A percentile compares a stretch with the other conserved stretches of the same genome.
Conservation (phyloP, 805 yeast species). For the Candida piceae region DNA sequence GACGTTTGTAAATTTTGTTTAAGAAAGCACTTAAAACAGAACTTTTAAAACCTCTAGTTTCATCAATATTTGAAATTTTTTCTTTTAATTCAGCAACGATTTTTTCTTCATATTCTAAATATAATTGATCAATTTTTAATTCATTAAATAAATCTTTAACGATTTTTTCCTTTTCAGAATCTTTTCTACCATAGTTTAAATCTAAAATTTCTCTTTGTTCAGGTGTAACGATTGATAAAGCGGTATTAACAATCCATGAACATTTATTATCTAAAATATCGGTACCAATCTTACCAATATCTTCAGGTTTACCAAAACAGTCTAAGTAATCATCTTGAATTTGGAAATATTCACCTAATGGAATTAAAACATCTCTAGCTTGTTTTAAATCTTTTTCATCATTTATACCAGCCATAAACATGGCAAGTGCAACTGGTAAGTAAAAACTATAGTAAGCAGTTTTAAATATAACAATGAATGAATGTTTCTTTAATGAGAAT, state of each 20-base stretch:
- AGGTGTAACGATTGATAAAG: constrained; percentile 68
- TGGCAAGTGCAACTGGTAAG: constrained; percentile 94
- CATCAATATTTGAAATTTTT: constrained; percentile 73
- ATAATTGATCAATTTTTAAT: constrained; percentile 63
- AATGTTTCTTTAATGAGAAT: constrained; percentile 84
- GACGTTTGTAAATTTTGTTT: constrained; percentile 89
- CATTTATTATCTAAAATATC: constrained; percentile 98
- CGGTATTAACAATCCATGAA: constrained; percentile 95
- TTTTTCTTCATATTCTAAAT: constrained; percentile 78
- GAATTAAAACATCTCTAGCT: constrained; percentile 81
- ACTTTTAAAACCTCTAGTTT: constrained; percentile 86
- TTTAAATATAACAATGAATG: constrained; percentile 92
- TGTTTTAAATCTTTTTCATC: constrained; percentile 75
- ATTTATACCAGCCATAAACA: constrained; percentile 82
- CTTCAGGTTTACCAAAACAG: constrained; percentile 95
- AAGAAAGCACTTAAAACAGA: constrained; percentile 83
- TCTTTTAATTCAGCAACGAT: constrained; percentile 58
- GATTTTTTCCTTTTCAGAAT: constrained; percentile 56
- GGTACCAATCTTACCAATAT: constrained; percentile 97
- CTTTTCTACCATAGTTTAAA: constrained; percentile 84
- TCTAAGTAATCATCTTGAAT: constrained; percentile 97
- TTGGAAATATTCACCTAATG: constrained; percentile 97
- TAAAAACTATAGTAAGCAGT: constrained; percentile 97
- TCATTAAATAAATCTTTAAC: constrained; percentile 73
- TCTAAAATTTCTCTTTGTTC: constrained; percentile 83